Conservation (phyloP, 2,329 filamentous ascomycete genomes). For the Ophiostoma novo-ulmi region DNA sequence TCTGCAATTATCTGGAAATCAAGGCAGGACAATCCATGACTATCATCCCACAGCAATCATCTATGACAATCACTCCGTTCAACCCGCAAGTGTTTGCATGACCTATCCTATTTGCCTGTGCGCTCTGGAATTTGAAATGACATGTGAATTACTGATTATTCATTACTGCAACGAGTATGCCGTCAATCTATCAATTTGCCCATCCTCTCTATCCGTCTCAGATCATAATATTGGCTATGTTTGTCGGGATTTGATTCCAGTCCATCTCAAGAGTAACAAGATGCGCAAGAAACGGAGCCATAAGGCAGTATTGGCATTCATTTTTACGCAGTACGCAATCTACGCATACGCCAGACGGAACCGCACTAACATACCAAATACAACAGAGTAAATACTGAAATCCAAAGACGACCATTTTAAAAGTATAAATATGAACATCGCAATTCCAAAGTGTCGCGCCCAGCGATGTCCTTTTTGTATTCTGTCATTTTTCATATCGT, state of each 20-base stretch:
- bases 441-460: not conserved
- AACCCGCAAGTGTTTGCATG: not conserved
- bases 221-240: not conserved
- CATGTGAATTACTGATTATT: not conserved
- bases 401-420: not conserved
- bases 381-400: not conserved
- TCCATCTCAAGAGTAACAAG: not conserved
- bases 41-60: not conserved
- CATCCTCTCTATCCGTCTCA: not conserved
- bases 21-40: not conserved
- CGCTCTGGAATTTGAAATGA: not conserved
- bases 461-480: not conserved
- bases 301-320: not conserved
- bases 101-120: not conserved
- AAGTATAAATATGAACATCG: not conserved
- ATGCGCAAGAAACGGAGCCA: not conserved
- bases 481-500: not conserved
- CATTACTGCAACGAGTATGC: no score
- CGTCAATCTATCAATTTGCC: not conserved
- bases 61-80: not conserved
- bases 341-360: not conserved
- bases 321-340: not conserved
- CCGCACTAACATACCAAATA: not conserved
- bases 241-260: no score
- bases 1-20: not conserved